A percentile compares a stretch with the other conserved stretches of the same genome.
These are phyloP conservation scores for Solanum corneliomulleri DNA, from an alignment of 257 asterid species.

Conservation along the genomic window DNA sequence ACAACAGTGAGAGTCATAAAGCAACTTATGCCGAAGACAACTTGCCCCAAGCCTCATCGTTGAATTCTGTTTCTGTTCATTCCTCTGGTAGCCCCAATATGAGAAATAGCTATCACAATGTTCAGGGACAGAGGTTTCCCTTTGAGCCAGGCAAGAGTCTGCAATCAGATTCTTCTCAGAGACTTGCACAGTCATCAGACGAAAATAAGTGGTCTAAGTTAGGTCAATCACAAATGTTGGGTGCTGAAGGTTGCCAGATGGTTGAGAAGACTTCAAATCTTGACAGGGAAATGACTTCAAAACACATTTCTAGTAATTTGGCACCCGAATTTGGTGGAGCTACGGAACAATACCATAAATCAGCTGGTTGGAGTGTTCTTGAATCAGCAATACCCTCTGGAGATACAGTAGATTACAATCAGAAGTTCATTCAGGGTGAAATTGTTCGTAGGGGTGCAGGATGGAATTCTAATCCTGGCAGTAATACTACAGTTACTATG, in stretches of 20 bases:
- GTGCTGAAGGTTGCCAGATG: slow-evolving; percentile 22
- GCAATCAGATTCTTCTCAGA: slow-evolving; percentile 29
- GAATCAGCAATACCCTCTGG: slow-evolving; percentile 31
- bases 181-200: slow-evolving; percentile 18
- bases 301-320: slow-evolving; percentile 22
- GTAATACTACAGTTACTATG: slow-evolving; percentile 21
- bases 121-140: slow-evolving; percentile 24
- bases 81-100: slow-evolving; percentile 10
- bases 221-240: slow-evolving; percentile 17
- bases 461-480: slow-evolving; percentile 40
- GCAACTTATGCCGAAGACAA: slow-evolving; percentile 14
- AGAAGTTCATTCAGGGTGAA: slow-evolving; percentile 32
- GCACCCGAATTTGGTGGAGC: slow-evolving; percentile 23
- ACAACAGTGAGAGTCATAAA: slow-evolving; percentile 27
- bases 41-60: slow-evolving; percentile 18
- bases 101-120: slow-evolving; percentile 20
- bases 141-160: slow-evolving; percentile 20
- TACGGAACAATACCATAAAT: slow-evolving; percentile 15
- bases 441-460: slow-evolving; percentile 13
- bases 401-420: slow-evolving; percentile 27
- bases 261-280: slow-evolving; percentile 30
- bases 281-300: slow-evolving; percentile 20
- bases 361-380: slow-evolving; percentile 42
- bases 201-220: slow-evolving; percentile 34
- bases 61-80: slow-evolving; percentile 23